A percentile compares a stretch with the other conserved stretches of the same genome.
These are phyloP conservation scores for Boletus insuetus DNA, from an alignment of 768 basidiomycete genomes.

Conservation along the genomic window DNA sequence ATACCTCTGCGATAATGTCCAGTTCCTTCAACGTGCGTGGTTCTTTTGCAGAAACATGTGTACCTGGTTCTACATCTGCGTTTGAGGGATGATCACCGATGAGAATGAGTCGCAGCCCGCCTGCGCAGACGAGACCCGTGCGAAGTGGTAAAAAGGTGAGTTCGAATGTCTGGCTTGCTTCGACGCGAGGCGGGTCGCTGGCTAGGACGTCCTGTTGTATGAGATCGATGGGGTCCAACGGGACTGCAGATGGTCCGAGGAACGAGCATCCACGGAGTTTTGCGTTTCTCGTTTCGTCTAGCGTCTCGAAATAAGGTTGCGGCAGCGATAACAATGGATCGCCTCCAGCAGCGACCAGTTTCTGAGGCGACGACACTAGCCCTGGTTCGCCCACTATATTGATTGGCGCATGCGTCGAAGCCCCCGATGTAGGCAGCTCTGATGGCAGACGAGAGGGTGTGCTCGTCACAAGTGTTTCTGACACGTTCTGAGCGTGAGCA, in stretches of 20 bases:
- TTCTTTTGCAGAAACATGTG: slow-evolving; percentile 29
- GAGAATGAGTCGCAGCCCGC: slow-evolving; percentile 70
- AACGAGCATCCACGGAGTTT: slow-evolving; percentile 38
- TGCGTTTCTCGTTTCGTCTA: slow-evolving; percentile 34
- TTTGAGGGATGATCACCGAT: slow-evolving; percentile 52
- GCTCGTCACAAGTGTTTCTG: slow-evolving; percentile 4
- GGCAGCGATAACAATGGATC: slow-evolving; percentile 34
- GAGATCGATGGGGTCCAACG: slow-evolving; percentile 44
- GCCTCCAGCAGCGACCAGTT: not conserved
- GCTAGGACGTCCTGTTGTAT: slow-evolving; percentile 3
- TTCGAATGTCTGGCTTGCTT: slow-evolving; percentile 56
- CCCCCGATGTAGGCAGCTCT: slow-evolving; percentile 4
- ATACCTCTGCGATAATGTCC: slow-evolving; percentile 68
- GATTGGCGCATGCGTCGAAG: slow-evolving; percentile 1
- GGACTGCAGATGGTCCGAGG: slow-evolving; percentile 51
- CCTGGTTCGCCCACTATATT: slow-evolving; percentile 3
- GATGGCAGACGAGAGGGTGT: slow-evolving; percentile 7
- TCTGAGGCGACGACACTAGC: slow-evolving; percentile 16
- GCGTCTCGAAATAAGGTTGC: slow-evolving; percentile 45
- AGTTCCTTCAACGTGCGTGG: slow-evolving; percentile 64
- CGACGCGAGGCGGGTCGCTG: slow-evolving; percentile 27
- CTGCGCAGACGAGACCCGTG: slow-evolving; percentile 60
- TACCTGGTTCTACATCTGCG: slow-evolving; percentile 27
- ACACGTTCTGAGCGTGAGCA: slow-evolving; percentile 5
- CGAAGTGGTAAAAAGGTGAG: slow-evolving; percentile 57